A percentile compares a stretch with the other conserved stretches of the same genome.
Evolutionary conservation across 192 early-diverging fungal genomes (phyloP).

Genomic region (Linnemannia hyalina): DNA sequence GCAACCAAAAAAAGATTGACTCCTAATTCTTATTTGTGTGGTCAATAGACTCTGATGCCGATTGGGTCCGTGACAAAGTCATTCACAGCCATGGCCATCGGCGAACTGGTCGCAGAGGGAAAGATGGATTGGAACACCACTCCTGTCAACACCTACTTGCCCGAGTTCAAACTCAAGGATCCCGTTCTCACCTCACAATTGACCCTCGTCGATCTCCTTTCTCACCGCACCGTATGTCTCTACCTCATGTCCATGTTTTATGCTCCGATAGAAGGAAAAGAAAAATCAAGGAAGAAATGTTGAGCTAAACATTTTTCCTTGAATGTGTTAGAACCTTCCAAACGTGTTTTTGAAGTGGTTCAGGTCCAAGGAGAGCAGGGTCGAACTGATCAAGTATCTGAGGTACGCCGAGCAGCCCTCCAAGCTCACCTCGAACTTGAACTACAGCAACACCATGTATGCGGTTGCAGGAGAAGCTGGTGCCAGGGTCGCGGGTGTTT

Average conservation of each 20-base stretch:
- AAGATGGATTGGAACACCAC: constrained; percentile 23
- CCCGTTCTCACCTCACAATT: neutral
- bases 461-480: constrained; percentile 23
- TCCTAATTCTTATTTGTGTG: too few relatives aligned
- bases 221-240: constrained; percentile 14
- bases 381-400: neutral
- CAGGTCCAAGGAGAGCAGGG: too few relatives aligned
- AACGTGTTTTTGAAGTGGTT: too few relatives aligned
- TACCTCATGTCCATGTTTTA: neutral
- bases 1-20: neutral
- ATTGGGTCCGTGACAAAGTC: constrained; percentile 22
- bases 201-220: constrained; percentile 13
- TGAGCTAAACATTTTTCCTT: too few relatives aligned
- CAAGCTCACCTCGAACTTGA: neutral
- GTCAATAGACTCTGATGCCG: constrained; percentile 13
- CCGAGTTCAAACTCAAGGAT: constrained; percentile 2
- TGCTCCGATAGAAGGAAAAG: too few relatives aligned
- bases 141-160: neutral
- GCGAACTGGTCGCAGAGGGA: constrained; percentile 17
- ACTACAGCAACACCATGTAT: constrained; percentile 25
- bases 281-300: too few relatives aligned
- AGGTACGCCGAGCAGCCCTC: neutral
- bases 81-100: constrained; percentile 11
- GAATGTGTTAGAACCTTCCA: too few relatives aligned
- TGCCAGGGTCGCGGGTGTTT: constrained; percentile 7